phyloP scores from a whole-genome alignment of 139 green algal genomes.

The Nannochloris sp. region DNA sequence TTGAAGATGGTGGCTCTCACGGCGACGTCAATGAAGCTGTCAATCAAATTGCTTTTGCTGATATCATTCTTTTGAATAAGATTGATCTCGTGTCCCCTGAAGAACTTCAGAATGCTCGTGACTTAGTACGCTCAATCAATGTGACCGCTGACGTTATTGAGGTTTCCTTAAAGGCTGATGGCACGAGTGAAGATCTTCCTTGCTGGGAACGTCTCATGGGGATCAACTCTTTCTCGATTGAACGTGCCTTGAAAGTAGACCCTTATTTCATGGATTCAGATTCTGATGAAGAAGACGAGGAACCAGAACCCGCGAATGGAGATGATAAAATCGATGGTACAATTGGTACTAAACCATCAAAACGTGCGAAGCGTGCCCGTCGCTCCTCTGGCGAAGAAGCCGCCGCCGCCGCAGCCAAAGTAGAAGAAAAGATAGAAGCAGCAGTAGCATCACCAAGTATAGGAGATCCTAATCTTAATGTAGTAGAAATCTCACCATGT shows the following conservation, averaged over 20 bases:
- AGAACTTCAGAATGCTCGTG: constrained; percentile 29
- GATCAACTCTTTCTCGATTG: constrained; percentile 72
- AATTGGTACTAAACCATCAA: too few relatives aligned
- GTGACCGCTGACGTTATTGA: constrained; percentile 58
- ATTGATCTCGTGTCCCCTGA: constrained; percentile 45
- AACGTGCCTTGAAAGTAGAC: constrained; percentile 62
- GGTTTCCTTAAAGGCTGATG: constrained; percentile 46
- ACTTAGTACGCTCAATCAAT: constrained; percentile 68
- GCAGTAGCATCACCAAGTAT: not conserved
- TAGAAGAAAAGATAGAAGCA: too few relatives aligned
- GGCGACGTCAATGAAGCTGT: constrained; percentile 62
- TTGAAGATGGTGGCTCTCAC: not conserved
- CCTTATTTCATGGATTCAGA: constrained; percentile 64
- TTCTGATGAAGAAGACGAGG: constrained; percentile 31
- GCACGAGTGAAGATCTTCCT: not conserved
- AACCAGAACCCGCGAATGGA: not conserved
- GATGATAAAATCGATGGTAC: too few relatives aligned
- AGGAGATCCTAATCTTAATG: not conserved
- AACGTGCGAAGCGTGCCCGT: too few relatives aligned
- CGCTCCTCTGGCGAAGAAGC: not conserved
- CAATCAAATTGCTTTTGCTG: constrained; percentile 82
- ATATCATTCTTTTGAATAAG: constrained; percentile 89
- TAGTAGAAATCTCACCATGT: not conserved
- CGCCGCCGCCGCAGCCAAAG: not conserved
- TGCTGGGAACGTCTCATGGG: constrained; percentile 38